Conservation (phyloP, 148 eudicot genomes). For the Amaranthus hypochondriacus region DNA sequence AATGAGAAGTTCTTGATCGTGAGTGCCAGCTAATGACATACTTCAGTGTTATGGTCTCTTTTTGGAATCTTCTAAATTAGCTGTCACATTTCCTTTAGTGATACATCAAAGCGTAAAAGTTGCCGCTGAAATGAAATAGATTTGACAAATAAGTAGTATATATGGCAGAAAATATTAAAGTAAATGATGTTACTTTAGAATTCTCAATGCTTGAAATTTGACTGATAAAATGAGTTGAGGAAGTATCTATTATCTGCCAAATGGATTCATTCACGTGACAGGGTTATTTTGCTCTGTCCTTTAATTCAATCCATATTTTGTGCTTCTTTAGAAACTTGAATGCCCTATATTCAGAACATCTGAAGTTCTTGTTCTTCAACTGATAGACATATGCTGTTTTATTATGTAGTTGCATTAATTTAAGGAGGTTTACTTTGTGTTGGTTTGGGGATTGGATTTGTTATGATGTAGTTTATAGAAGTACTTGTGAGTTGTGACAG, state of each 20-base stretch:
- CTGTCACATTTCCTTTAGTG: too few relatives aligned
- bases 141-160: too few relatives aligned
- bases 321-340: background rate
- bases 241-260: background rate
- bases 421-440: background rate
- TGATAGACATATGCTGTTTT: background rate
- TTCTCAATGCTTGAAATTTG: too few relatives aligned
- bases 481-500: background rate
- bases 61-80: too few relatives aligned
- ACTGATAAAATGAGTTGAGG: too few relatives aligned
- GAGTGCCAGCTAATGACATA: conserved; percentile 1
- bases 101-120: too few relatives aligned
- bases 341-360: too few relatives aligned
- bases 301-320: background rate
- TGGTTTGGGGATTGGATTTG: conserved; percentile 3
- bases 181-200: too few relatives aligned
- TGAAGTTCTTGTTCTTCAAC: background rate
- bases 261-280: background rate
- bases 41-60: too few relatives aligned
- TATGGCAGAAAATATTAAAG: too few relatives aligned
- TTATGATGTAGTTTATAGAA: background rate
- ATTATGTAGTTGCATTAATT: background rate
- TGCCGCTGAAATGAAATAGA: too few relatives aligned
- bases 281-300: background rate
- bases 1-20: too few relatives aligned